A percentile compares a stretch with the other conserved stretches of the same genome.
Conservation (phyloP, 129 eudicot species). For the Helichrysum umbraculigerum region DNA sequence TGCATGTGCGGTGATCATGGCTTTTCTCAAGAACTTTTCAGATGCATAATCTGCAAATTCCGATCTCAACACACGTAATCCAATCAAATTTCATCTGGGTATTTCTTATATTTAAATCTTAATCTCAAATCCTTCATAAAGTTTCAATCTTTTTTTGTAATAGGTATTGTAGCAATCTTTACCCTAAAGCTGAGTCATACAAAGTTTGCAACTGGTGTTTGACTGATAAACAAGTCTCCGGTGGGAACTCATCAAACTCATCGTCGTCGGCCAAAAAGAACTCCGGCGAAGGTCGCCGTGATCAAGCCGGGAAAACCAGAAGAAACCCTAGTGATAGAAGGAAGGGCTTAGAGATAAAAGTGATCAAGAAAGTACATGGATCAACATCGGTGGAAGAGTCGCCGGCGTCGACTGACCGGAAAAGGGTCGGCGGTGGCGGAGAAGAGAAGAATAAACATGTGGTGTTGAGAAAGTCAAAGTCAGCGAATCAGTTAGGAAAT, state of each 20-base stretch:
- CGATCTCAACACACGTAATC: conserved; percentile 82
- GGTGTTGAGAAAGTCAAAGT: conserved; percentile 55
- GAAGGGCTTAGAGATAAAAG: conserved; percentile 21
- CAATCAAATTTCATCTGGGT: background rate
- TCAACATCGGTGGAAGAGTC: conserved; percentile 27
- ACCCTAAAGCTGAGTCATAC: conserved; percentile 66
- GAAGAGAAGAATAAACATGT: conserved; percentile 21
- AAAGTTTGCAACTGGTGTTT: conserved; percentile 77
- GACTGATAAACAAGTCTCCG: conserved; percentile 34
- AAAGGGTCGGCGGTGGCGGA: conserved; percentile 31
- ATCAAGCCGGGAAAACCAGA: conserved; percentile 33
- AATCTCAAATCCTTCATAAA: background rate
- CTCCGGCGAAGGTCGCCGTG: conserved; percentile 19
- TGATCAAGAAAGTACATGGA: conserved; percentile 41
- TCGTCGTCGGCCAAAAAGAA: conserved; percentile 36
- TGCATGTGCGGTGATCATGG: conserved; percentile 93
- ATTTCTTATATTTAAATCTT: background rate
- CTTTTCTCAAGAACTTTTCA: conserved; percentile 56
- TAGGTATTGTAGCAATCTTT: conserved; percentile 79
- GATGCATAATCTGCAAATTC: conserved; percentile 63
- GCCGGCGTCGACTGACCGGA: conserved; percentile 40
- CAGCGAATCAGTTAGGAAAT: conserved; percentile 37
- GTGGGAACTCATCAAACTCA: conserved; percentile 42
- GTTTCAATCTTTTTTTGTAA: conserved; percentile 2
- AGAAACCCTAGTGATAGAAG: conserved; percentile 31